These are phyloP conservation scores for Crucibulum laeve DNA, from an alignment of 768 basidiomycete species.

Conservation along the genomic window DNA sequence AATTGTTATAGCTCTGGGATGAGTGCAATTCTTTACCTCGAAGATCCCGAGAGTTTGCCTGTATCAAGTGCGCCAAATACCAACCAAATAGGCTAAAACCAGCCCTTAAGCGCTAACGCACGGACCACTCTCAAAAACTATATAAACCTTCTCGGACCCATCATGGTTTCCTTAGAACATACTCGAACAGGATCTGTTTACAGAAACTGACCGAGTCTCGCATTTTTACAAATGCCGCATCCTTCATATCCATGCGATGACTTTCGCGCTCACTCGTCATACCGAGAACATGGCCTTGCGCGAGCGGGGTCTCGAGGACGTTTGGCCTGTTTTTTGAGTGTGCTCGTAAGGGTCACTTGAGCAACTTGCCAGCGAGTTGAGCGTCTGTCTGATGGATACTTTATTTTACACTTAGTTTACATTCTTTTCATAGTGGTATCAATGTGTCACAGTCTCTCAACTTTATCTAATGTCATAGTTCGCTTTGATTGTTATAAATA, in stretches of 20 bases:
- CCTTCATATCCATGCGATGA: slow-evolving; percentile 72
- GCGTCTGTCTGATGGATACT: slow-evolving; percentile 61
- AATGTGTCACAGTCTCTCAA: no score
- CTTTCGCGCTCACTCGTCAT: slow-evolving; percentile 56
- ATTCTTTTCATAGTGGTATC: no score
- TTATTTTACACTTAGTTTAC: no score
- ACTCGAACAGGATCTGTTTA: slow-evolving; percentile 81
- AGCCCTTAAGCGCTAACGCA: slow-evolving; percentile 12
- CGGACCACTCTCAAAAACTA: slow-evolving; percentile 21
- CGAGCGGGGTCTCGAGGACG: slow-evolving; percentile 50
- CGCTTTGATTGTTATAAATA: no score
- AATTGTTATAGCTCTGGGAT: no score
- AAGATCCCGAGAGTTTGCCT: no score
- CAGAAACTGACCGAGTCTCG: slow-evolving; percentile 78
- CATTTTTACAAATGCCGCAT: slow-evolving; percentile 75
- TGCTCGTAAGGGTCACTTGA: slow-evolving; percentile 22
- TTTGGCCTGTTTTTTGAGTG: slow-evolving; percentile 37
- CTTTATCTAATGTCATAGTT: no score
- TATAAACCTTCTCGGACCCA: slow-evolving; percentile 15
- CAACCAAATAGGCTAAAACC: no score
- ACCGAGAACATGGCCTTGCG: slow-evolving; percentile 56
- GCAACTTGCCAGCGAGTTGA: slow-evolving; percentile 45
- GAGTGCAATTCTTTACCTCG: no score
- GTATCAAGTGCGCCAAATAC: no score
- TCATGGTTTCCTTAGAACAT: slow-evolving; percentile 52